Evolutionary conservation across 2,329 filamentous ascomycete species (phyloP), one percentile per base, ranked within the genome.

Genomic region (Monascus ruber): DNA sequence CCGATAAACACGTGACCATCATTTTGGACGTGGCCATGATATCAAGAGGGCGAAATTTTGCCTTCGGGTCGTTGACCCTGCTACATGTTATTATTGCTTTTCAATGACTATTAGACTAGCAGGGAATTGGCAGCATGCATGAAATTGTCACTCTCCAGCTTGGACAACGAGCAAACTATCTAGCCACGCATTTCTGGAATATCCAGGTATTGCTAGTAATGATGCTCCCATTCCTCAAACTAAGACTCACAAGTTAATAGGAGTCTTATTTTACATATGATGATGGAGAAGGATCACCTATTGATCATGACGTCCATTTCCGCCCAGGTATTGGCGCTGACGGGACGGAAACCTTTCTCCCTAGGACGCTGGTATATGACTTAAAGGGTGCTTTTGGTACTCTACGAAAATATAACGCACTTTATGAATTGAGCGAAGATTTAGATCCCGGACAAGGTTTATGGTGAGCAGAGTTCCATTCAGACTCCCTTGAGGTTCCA

Each of bases 161-260:
- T 43, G 91, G 91, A 33, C 83, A 94, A 59, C 80, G 84, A 57
- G 88, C 84, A 60, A 98, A 98, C 62, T 94, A 95, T 55, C 69
- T 93, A 24, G 88, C 83, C 26, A 93, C 88, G 0, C 91, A 98
- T 67, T 98, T 95, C 62, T 98, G 91, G 91, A 98, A 98, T 54
- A 73, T 84, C 5, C 89, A 94, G 71, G 85, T 85, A 60, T 17
- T 17, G 17, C 17, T 17, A 17, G 17, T 17, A 17, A 17, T 17
- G 17, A 17, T 17, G 17, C 17, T 17, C 17, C 17, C 17, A 17
- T 17, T 17, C 17, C 17, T 17, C 17, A 17, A 17, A 17, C 17
- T 17, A 17, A 17, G 29, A 37, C 40, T 35, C 31, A 44, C 42
- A 31, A 33, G 37, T 29, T 26, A 24, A 7, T 46, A 94, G 83